Base-by-base conservation (phyloP, 2,329 filamentous ascomycete genomes). In the Alternaria rosae region DNA sequence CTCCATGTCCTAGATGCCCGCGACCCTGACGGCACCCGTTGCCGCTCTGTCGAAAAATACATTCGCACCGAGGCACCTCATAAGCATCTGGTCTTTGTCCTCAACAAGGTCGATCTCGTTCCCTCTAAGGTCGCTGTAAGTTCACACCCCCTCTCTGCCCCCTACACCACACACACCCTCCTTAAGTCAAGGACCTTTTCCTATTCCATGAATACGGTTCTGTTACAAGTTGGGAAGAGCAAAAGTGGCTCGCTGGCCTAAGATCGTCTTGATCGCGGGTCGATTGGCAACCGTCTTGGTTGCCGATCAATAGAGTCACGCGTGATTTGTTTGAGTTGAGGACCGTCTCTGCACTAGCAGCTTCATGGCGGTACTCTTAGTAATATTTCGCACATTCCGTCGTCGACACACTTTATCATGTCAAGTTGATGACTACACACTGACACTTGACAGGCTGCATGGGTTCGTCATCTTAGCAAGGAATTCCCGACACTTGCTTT, bases 201-300 rank as follows among this genome's bases (percentile, higher is more conserved):
- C 82, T 61, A 45, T 85, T 81, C 85, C 63, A 89, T 95, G 92
- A 91, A 90, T 89, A 57, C 88, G 85, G 82, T 82, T 92, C 94
- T 96, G 95, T 99, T 99, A 99, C 92, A 93, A 91, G 91, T 89
- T 92, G 97, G 95, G 95, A 90, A 98, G 88, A 99, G 89, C 81
- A 85, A 97, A 85, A 85, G 85, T 85, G 83, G 86, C 89, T 91
- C 90, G 88, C 86, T 85, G 84, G 84, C 74, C 70, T 80, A 83
- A 82, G 80, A 84, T 85, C 86, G 82, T 87, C 88, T 84, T 88
- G 87, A 85, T 82, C 80, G 81, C 81, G 85, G 88, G 86, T 87
- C 89, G 91, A 91, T 79, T 84, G 85, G 85, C 85, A 87, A 85
- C 92, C 93, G 94, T 98, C 89, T 93, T 98, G 95, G 92, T 86